Evolutionary conservation across 1,284 basidiomycete genomes (phyloP).

Genomic region (Gomphus bonarii): DNA sequence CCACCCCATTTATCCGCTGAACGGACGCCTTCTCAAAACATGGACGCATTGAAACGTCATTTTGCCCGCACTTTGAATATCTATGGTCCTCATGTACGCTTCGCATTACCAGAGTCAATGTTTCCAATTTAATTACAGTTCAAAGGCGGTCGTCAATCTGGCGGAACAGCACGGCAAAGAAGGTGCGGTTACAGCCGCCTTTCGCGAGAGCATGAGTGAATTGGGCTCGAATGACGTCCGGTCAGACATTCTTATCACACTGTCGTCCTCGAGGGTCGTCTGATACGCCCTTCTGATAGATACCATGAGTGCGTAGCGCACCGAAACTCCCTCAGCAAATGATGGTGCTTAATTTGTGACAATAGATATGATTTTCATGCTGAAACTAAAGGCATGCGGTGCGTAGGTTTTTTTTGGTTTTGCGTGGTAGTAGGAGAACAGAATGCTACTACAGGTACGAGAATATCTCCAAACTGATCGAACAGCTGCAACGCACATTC

Average conservation of each 20-base stretch:
- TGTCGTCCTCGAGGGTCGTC: not conserved
- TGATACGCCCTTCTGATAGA: slow-evolving; percentile 6
- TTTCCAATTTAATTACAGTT: not conserved
- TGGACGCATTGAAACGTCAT: slow-evolving; percentile 65
- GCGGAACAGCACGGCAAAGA: slow-evolving; percentile 90
- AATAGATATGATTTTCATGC: slow-evolving; percentile 83
- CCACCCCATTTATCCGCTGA: slow-evolving; percentile 70
- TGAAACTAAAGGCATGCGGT: slow-evolving; percentile 89
- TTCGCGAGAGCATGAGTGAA: slow-evolving; percentile 57
- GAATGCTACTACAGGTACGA: slow-evolving; percentile 51
- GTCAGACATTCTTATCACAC: slow-evolving; percentile 27
- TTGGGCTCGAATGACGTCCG: slow-evolving; percentile 52
- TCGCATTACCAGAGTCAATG: not conserved
- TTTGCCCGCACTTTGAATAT: slow-evolving; percentile 54
- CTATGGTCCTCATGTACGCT: slow-evolving; percentile 70
- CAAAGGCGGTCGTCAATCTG: slow-evolving; percentile 75
- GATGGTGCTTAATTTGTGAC: not conserved
- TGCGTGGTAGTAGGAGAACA: slow-evolving; percentile 9
- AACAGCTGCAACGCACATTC: slow-evolving; percentile 62
- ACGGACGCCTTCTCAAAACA: slow-evolving; percentile 63
- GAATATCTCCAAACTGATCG: slow-evolving; percentile 76
- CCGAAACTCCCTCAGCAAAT: not conserved
- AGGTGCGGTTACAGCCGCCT: slow-evolving; percentile 69
- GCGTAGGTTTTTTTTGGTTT: slow-evolving; percentile 19
- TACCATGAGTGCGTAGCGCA: slow-evolving; percentile 18